A percentile compares a stretch with the other conserved stretches of the same genome.
Conservation (phyloP, 2,329 filamentous ascomycete species). For the Chrysoporthe deuterocubensis region DNA sequence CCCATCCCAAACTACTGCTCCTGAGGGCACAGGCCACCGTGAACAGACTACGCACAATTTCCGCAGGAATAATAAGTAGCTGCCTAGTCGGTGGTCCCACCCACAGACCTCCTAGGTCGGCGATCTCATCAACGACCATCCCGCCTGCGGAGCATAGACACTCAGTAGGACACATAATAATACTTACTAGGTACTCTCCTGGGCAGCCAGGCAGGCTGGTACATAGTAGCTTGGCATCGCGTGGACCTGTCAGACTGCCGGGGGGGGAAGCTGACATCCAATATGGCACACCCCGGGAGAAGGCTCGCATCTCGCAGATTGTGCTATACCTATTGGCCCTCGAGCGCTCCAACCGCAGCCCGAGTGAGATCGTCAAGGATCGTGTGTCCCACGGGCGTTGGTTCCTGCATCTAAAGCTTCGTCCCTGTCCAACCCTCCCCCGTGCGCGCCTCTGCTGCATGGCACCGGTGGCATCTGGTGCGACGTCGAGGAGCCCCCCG, state of each 20-base stretch:
- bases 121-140: not conserved
- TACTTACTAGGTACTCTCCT: not conserved
- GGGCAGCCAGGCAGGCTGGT: not conserved
- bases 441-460: not conserved
- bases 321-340: conserved; percentile 12
- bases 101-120: no score
- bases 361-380: not conserved
- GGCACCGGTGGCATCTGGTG: not conserved
- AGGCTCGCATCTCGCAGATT: conserved; percentile 5
- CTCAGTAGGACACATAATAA: no score
- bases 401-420: not conserved
- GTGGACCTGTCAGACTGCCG: not conserved
- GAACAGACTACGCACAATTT: no score
- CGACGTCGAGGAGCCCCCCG: not conserved
- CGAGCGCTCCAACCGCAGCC: not conserved
- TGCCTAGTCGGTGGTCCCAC: no score
- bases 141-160: not conserved
- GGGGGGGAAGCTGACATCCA: conserved; percentile 2
- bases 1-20: no score
- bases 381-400: not conserved
- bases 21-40: no score
- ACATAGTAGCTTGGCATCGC: not conserved
- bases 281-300: not conserved
- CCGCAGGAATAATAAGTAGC: no score
- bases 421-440: not conserved